A percentile compares a stretch with the other conserved stretches of the same genome.
Evolutionary conservation across 2,329 filamentous ascomycete species (phyloP).

Genomic region (Cytospora schulzeri): DNA sequence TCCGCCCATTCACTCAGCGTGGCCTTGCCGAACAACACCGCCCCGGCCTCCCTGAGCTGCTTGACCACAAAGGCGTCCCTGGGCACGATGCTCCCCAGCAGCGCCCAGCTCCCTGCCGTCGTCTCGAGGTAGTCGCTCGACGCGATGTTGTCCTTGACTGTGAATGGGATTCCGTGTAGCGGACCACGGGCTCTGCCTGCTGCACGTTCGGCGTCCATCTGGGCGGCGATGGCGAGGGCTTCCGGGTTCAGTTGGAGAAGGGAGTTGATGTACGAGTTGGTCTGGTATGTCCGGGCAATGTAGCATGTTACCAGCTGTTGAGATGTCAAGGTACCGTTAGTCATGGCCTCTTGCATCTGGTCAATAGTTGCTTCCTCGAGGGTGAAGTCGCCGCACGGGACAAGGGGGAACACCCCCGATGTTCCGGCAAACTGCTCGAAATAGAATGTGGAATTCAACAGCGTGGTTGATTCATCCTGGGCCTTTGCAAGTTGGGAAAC

Average conservation of each 20-base stretch:
- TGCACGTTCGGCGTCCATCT: constrained; percentile 62
- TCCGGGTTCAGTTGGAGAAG: constrained; percentile 72
- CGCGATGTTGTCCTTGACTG: constrained; percentile 74
- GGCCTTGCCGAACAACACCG: constrained; percentile 71
- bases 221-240: constrained; percentile 59
- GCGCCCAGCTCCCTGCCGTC: constrained; percentile 69
- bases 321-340: constrained; percentile 55
- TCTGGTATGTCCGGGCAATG: constrained; percentile 61
- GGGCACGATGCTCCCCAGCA: constrained; percentile 66
- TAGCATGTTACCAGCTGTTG: constrained; percentile 65
- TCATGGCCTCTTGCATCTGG: constrained; percentile 62
- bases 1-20: constrained; percentile 74
- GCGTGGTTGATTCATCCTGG: constrained; percentile 9
- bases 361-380: constrained; percentile 73
- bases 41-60: constrained; percentile 64
- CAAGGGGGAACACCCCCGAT: constrained; percentile 61
- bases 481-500: not conserved
- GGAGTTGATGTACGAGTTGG: constrained; percentile 64
- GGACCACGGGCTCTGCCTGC: constrained; percentile 61
- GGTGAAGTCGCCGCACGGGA: constrained; percentile 57
- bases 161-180: constrained; percentile 74
- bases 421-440: constrained; percentile 41
- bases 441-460: constrained; percentile 39
- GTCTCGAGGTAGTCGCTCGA: constrained; percentile 72
- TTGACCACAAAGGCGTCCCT: constrained; percentile 68